A percentile compares a stretch with the other conserved stretches of the same genome.
Evolutionary conservation across 257 asterid genomes (phyloP).

Genomic region (Rubia yunnanensis): DNA sequence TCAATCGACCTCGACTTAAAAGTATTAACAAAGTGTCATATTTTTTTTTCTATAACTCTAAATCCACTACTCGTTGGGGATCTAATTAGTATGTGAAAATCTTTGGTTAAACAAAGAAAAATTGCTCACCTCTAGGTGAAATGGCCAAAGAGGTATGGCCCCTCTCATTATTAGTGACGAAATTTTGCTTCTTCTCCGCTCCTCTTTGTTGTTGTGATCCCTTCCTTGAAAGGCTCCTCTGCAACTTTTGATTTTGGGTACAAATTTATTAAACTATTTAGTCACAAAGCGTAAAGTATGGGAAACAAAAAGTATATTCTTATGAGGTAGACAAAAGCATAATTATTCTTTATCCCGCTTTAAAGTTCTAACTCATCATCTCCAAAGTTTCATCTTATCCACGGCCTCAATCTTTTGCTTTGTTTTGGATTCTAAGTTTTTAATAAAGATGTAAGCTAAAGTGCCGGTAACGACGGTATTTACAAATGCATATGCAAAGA

Average conservation of each 20-base stretch:
- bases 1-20: too few relatives aligned
- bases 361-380: neutral
- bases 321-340: neutral
- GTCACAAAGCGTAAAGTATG: neutral
- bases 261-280: conserved; percentile 5
- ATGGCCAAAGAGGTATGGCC: conserved; percentile 22
- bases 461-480: too few relatives aligned
- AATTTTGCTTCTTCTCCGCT: conserved; percentile 35
- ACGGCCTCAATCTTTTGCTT: too few relatives aligned
- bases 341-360: neutral
- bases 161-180: conserved; percentile 26
- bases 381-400: neutral
- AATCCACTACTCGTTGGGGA: too few relatives aligned
- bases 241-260: conserved; percentile 29
- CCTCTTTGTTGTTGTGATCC: conserved; percentile 36
- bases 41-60: too few relatives aligned
- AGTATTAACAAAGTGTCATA: too few relatives aligned
- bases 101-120: neutral
- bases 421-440: too few relatives aligned
- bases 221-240: conserved; percentile 71
- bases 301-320: conserved; percentile 16
- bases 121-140: conserved; percentile 43
- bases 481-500: too few relatives aligned
- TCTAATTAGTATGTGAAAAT: neutral
- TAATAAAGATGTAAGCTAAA: too few relatives aligned